Base-by-base conservation (phyloP, 2,329 filamentous ascomycete species). In the Paecilomyces fulvus region DNA sequence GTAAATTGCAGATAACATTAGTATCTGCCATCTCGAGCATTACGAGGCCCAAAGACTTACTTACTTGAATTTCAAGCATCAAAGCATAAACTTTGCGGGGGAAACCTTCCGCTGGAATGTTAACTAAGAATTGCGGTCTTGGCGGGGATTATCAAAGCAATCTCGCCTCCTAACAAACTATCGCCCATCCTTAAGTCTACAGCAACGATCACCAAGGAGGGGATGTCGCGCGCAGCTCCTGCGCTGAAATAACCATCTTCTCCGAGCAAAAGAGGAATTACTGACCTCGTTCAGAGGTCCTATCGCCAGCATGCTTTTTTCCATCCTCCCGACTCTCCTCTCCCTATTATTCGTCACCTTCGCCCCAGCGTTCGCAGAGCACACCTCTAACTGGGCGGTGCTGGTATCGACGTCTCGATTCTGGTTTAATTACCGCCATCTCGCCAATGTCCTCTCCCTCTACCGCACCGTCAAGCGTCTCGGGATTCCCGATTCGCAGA, bases 401-500 rank as follows among this genome's bases (percentile, higher is more conserved):
- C 86, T 99, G n/a, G 94, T 99, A 58, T 94, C 89, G 62, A 99
- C 94, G 5, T 99, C 94, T 54, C 89, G 94, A 55, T 99, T 99
- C 81, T 99, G 94, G 94, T 99, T 99, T 85, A 99, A 99, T 78
- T 99, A 99, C 76, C 89, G 94, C 57, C 94, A 99, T 74, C 87
- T 99, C 54, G 92, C 94, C 73, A 99, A 99, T 77, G 94, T 96
- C 17, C 85, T 99, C 59, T 96, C 92, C 58, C 86, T 99, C 61
- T 99, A 99, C 77, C 90, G 94, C 57, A 99, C 94, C 56, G 94
- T 99, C 61, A 99, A 99, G 78, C 89, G 94, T 11, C 85, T 99
- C 37, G 94, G 94, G 51, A 99, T 99, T 58, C 94, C 94, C 33
- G 94, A 99, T 75, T 96, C 90, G 53, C 94, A 99, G 73, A 99